phyloP scores from a whole-genome alignment of 352 stramenopile species.

The Hyaloperonospora brassicae region DNA sequence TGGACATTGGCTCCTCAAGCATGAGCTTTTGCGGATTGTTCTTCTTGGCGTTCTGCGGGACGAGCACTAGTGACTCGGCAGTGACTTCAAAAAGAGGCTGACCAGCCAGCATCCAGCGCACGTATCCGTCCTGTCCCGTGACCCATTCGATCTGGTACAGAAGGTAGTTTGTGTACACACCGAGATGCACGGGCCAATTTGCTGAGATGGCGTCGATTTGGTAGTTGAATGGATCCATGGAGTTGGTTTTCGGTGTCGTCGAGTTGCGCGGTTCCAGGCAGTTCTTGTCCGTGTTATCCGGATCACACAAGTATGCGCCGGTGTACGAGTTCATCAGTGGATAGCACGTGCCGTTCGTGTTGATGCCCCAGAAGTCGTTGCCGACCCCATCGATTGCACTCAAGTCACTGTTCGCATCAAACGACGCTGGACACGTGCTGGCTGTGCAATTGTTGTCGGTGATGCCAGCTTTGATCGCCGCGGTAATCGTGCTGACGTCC shows the following conservation, averaged over 20 bases:
- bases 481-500: constrained; percentile 33
- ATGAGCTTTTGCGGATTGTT: constrained; percentile 71
- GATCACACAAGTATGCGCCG: constrained; percentile 42
- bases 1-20: constrained; percentile 86
- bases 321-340: constrained; percentile 53
- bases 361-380: constrained; percentile 42
- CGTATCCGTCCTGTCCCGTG: constrained; percentile 27
- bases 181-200: constrained; percentile 69
- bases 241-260: constrained; percentile 32
- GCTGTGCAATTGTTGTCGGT: constrained; percentile 37
- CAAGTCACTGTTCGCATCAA: constrained; percentile 44
- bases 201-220: constrained; percentile 48
- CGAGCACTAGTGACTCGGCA: constrained; percentile 27
- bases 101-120: constrained; percentile 52
- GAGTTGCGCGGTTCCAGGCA: constrained; percentile 45
- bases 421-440: constrained; percentile 37
- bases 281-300: constrained; percentile 30
- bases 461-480: constrained; percentile 40
- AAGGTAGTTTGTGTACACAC: constrained; percentile 62
- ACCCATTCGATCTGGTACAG: constrained; percentile 41
- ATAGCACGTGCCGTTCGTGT: constrained; percentile 44
- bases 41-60: constrained; percentile 23
- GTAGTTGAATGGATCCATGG: constrained; percentile 42
- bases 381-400: constrained; percentile 32
- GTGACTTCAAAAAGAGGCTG: constrained; percentile 74